phyloP scores from a whole-genome alignment of 176 grass and related monocot genomes.

The Oryza brachyantha region DNA sequence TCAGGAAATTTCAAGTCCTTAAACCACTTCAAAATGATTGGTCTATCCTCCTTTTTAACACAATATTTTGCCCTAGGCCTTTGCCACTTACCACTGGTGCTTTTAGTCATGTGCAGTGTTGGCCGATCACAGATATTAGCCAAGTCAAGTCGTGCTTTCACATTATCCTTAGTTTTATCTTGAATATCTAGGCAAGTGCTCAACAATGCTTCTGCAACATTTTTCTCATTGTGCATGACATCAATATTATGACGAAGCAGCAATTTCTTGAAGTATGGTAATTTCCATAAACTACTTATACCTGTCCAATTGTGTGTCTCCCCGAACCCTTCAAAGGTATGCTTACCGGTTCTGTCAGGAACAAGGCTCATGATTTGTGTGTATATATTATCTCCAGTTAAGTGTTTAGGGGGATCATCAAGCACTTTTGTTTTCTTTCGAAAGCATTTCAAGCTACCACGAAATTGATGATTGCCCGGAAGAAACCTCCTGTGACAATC shows the following conservation, averaged over 20 bases:
- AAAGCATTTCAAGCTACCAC: not conserved
- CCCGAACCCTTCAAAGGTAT: not conserved
- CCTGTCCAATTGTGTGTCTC: not conserved
- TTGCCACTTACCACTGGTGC: not conserved
- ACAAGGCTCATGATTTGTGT: not conserved
- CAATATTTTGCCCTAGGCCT: not conserved
- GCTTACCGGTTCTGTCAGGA: not conserved
- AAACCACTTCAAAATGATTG: not conserved
- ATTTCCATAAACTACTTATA: not conserved
- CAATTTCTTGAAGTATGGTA: not conserved
- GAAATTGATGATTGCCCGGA: not conserved
- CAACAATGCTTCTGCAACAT: not conserved
- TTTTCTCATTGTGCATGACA: too few relatives aligned
- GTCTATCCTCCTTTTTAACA: not conserved
- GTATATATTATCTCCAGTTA: not conserved
- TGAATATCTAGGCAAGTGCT: not conserved
- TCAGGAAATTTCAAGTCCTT: not conserved
- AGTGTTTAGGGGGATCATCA: not conserved
- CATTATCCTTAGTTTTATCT: not conserved
- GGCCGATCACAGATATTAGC: not conserved
- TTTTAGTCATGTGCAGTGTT: not conserved
- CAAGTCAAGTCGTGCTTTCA: not conserved
- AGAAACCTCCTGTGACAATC: constrained; percentile 14
- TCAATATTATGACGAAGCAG: not conserved
- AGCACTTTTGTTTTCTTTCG: not conserved